phyloP scores from a whole-genome alignment of 1,284 basidiomycete genomes.

The Neolentinus lepideus region DNA sequence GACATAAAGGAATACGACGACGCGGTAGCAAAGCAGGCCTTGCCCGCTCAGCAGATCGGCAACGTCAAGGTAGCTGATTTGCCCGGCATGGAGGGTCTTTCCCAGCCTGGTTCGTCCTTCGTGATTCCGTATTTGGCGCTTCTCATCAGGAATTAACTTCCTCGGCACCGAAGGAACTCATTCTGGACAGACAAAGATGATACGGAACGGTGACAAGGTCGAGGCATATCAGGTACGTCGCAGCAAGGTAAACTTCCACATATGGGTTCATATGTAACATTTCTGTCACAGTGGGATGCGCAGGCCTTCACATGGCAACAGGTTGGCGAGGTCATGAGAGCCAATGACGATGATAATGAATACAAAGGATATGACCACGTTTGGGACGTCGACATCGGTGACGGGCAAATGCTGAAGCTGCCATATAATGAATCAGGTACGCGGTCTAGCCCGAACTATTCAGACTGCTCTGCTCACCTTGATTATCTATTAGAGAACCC shows the following conservation, averaged over 20 bases:
- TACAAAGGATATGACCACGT: constrained; percentile 98
- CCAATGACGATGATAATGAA: constrained; percentile 78
- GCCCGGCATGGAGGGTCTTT: constrained; percentile 79
- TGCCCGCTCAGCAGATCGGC: constrained; percentile 79
- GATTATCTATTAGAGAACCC: constrained; percentile 70
- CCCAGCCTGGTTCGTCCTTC: constrained; percentile 52
- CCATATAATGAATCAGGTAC: constrained; percentile 87
- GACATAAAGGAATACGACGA: constrained; percentile 70
- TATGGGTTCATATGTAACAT: neutral
- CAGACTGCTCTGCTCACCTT: neutral
- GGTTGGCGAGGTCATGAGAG: constrained; percentile 94
- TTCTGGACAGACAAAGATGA: constrained; percentile 89
- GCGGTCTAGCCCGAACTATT: constrained; percentile 12
- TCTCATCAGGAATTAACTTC: constrained; percentile 7
- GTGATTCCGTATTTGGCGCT: neutral
- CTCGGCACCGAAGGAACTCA: constrained; percentile 62
- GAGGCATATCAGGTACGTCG: constrained; percentile 78
- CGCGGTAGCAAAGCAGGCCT: constrained; percentile 61
- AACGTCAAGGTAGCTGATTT: constrained; percentile 89
- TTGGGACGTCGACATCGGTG: constrained; percentile 95
- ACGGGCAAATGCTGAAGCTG: constrained; percentile 92
- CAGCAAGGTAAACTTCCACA: neutral
- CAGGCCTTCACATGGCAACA: constrained; percentile 76
- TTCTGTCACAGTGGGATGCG: constrained; percentile 65
- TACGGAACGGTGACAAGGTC: constrained; percentile 71